Evolutionary conservation across 257 asterid species (phyloP).

Genomic region (Striga asiatica): DNA sequence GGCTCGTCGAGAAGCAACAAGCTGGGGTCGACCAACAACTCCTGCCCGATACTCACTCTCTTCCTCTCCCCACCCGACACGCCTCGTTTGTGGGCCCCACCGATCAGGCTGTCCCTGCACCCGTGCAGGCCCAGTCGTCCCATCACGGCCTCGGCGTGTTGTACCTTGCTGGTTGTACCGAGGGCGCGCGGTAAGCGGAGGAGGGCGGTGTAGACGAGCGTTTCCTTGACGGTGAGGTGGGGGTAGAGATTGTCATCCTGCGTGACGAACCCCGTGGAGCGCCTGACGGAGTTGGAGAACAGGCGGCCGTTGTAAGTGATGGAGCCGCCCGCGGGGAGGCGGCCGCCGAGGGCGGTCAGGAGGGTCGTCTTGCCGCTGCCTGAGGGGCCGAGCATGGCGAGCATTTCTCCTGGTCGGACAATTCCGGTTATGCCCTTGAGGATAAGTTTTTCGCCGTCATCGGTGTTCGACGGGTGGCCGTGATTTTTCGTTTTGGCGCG

Average conservation of each 20-base stretch:
- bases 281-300: slow-evolving; percentile 40
- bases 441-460: slow-evolving; percentile 37
- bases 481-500: slow-evolving; percentile 24
- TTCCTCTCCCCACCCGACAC: slow-evolving; percentile 74
- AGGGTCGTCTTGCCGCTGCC: slow-evolving; percentile 78
- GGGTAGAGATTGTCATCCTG: slow-evolving; percentile 70
- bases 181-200: slow-evolving; percentile 52
- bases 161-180: slow-evolving; percentile 24
- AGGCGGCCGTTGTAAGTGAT: slow-evolving; percentile 52
- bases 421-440: slow-evolving; percentile 46
- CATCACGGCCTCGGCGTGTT: slow-evolving; percentile 45
- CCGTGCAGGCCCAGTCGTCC: slow-evolving; percentile 39
- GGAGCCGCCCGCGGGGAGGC: slow-evolving; percentile 34
- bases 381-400: slow-evolving; percentile 71
- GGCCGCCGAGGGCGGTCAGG: slow-evolving; percentile 60
- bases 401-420: slow-evolving; percentile 45
- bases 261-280: slow-evolving; percentile 60
- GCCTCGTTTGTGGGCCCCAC: slow-evolving; percentile 39
- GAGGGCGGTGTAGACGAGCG: slow-evolving; percentile 56
- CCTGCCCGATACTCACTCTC: slow-evolving; percentile 77
- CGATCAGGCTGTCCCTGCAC: slow-evolving; percentile 45
- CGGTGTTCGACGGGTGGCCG: no score
- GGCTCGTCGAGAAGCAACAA: slow-evolving; percentile 70
- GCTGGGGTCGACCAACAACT: slow-evolving; percentile 72
- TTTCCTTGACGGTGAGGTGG: slow-evolving; percentile 61